Percentiles rank a stretch among this genome's conserved stretches.
phyloP scores from a whole-genome alignment of 202 grass and related monocot genomes.

The Setaria viridis region DNA sequence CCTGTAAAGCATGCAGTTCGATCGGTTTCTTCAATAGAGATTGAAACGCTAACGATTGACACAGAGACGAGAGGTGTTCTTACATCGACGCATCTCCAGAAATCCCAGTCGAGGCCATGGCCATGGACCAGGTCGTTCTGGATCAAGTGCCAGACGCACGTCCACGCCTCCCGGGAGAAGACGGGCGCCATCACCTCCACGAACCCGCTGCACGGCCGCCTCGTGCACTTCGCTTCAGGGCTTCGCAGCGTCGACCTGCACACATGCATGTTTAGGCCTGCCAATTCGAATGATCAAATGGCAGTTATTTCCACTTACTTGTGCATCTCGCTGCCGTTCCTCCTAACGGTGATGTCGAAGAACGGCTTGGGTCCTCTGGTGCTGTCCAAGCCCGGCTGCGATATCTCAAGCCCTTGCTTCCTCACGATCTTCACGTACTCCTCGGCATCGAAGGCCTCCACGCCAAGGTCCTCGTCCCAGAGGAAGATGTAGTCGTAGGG shows the following conservation, averaged over 20 bases:
- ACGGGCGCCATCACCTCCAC: constrained; percentile 89
- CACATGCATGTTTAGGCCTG: no score
- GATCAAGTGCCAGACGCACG: constrained; percentile 80
- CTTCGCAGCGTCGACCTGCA: constrained; percentile 29
- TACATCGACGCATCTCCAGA: constrained; percentile 69
- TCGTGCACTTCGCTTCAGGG: constrained; percentile 7
- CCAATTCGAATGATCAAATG: no score
- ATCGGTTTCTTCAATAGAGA: background rate
- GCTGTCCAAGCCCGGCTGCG: constrained; percentile 57
- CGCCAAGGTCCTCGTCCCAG: constrained; percentile 83
- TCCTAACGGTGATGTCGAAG: constrained; percentile 42
- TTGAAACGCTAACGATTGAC: background rate
- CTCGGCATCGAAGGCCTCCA: constrained; percentile 65
- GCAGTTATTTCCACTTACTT: background rate
- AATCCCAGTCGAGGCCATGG: constrained; percentile 69
- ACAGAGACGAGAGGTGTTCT: background rate
- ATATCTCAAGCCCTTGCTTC: constrained; percentile 61
- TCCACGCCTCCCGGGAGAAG: constrained; percentile 73
- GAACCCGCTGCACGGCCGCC: constrained; percentile 60
- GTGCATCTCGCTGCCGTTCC: constrained; percentile 46
- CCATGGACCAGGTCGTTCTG: constrained; percentile 92
- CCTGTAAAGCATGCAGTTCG: background rate
- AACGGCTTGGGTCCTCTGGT: constrained; percentile 17
- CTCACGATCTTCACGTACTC: constrained; percentile 53
- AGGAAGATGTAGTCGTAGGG: constrained; percentile 81